Evolutionary conservation across 169 alveolate genomes (phyloP).

Genomic region (Perkinsus olseni): DNA sequence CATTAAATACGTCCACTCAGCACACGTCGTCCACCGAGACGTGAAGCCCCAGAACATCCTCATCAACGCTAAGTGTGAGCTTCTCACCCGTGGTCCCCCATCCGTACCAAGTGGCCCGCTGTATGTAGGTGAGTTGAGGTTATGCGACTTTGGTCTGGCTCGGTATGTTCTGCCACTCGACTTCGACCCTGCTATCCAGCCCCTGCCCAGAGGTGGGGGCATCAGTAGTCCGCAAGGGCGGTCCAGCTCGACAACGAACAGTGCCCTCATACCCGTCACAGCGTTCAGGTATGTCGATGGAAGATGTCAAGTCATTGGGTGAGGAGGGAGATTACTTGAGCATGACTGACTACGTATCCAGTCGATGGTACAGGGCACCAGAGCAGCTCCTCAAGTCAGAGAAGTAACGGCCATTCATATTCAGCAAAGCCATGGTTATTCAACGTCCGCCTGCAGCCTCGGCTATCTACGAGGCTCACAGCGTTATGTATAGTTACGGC

Average conservation of each 20-base stretch:
- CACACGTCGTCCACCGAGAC: neutral
- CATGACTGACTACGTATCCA: constrained; percentile 73
- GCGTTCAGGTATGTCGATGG: neutral
- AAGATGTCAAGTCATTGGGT: neutral
- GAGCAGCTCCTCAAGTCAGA: constrained; percentile 57
- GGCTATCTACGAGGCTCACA: neutral
- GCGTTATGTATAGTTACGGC: constrained; percentile 20
- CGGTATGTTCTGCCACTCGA: neutral
- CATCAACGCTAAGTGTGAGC: neutral
- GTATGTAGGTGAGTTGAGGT: neutral
- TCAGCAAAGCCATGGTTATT: neutral
- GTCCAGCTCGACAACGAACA: no score
- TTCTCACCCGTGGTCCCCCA: neutral
- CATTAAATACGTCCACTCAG: neutral
- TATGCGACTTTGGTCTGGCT: neutral
- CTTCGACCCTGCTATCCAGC: neutral
- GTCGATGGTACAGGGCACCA: constrained; percentile 82
- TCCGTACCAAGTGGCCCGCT: neutral
- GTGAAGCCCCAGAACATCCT: neutral
- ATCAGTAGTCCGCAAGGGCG: no score
- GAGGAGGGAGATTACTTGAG: neutral
- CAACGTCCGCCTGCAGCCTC: no score
- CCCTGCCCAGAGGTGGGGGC: neutral
- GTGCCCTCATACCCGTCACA: no score
- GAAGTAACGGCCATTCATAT: constrained; percentile 28